Evolutionary conservation across 352 stramenopile species (phyloP).

Genomic region (Thraustochytrium sp.): DNA sequence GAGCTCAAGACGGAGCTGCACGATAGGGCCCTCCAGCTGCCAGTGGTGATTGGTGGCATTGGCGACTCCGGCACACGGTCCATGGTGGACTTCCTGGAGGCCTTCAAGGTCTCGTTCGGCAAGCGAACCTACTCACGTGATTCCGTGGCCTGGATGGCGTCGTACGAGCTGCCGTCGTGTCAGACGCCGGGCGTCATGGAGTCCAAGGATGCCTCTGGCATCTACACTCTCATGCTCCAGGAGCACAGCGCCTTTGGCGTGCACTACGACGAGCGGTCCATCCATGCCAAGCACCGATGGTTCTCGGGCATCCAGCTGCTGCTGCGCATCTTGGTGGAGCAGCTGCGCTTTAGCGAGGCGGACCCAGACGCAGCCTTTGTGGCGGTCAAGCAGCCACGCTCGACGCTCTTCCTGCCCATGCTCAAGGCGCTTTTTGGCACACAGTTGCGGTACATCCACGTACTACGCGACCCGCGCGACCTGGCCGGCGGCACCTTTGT

Average conservation of each 20-base stretch:
- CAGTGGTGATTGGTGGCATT: neutral
- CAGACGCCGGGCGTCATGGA: neutral
- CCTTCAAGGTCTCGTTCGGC: neutral
- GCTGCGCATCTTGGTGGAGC: neutral
- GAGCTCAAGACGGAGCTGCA: no score
- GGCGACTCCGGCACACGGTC: slow-evolving; percentile 7
- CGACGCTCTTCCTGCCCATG: neutral
- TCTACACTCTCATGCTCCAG: neutral
- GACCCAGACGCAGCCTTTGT: neutral
- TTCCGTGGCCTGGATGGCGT: neutral
- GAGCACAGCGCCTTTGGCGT: neutral
- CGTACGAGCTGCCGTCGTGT: neutral
- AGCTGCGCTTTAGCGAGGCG: neutral
- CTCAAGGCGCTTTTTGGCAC: neutral
- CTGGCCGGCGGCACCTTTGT: neutral
- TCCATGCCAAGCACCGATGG: neutral
- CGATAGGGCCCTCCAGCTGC: no score
- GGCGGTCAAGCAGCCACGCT: slow-evolving; percentile 14
- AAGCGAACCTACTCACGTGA: neutral
- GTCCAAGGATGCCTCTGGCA: neutral
- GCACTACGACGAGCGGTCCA: neutral
- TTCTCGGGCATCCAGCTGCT: neutral
- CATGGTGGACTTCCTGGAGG: neutral
- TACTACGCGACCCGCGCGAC: slow-evolving; percentile 31
- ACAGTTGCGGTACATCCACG: slow-evolving; percentile 20